phyloP scores from a whole-genome alignment of 2,329 filamentous ascomycete species.

The Hypoxylon sp. region DNA sequence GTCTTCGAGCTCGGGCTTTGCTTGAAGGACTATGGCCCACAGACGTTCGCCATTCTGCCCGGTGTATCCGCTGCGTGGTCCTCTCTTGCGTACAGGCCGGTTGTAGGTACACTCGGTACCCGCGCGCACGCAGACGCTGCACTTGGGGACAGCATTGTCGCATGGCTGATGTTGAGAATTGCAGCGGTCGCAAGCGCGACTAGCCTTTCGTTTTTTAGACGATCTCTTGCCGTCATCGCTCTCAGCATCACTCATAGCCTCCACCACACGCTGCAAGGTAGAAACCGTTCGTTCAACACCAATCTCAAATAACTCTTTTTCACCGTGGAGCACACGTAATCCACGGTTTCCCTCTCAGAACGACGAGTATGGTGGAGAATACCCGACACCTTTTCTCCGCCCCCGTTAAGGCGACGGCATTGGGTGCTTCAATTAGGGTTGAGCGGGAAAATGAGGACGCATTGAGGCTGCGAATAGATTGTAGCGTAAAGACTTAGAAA shows the following conservation, averaged over 20 bases:
- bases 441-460: slow-evolving; percentile 1
- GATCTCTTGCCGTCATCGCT: slow-evolving; percentile 53
- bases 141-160: slow-evolving; percentile 63
- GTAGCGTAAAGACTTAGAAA: background rate
- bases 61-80: slow-evolving; percentile 55
- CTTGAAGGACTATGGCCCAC: slow-evolving; percentile 54
- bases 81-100: slow-evolving; percentile 54
- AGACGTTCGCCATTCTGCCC: slow-evolving; percentile 55
- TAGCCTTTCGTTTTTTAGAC: slow-evolving; percentile 57
- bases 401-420: slow-evolving; percentile 29
- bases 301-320: slow-evolving; percentile 15
- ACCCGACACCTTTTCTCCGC: slow-evolving; percentile 24
- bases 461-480: slow-evolving; percentile 12
- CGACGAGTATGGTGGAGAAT: slow-evolving; percentile 21
- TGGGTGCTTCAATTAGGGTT: slow-evolving; percentile 12
- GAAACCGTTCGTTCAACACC: slow-evolving; percentile 41
- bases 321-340: slow-evolving; percentile 23
- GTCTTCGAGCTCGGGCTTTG: slow-evolving; percentile 54
- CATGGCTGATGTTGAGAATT: slow-evolving; percentile 65
- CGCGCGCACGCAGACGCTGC: slow-evolving; percentile 61
- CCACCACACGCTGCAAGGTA: slow-evolving; percentile 44
- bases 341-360: slow-evolving; percentile 14
- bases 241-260: slow-evolving; percentile 56
- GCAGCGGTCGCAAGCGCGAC: slow-evolving; percentile 61
- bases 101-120: slow-evolving; percentile 56